These are phyloP conservation scores for Talaromyces sp. DNA, from an alignment of 2,329 filamentous ascomycete species.

Conservation along the genomic window DNA sequence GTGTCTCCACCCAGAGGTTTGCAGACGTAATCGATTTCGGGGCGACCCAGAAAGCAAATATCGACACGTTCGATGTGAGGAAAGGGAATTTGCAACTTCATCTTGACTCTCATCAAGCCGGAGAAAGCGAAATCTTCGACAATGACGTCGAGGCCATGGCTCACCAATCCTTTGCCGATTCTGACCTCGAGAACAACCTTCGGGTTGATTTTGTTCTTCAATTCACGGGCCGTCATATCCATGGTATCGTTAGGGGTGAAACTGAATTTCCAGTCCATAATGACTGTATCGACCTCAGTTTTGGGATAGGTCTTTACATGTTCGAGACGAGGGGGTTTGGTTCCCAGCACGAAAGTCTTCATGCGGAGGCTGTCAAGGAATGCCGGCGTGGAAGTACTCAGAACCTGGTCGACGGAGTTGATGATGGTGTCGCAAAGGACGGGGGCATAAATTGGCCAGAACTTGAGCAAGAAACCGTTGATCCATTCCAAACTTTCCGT, in stretches of 20 bases:
- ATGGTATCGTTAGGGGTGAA: conserved; percentile 93
- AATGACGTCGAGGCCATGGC: conserved; percentile 94
- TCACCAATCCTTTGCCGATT: conserved; percentile 92
- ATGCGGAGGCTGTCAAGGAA: conserved; percentile 93
- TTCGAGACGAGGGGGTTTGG: conserved; percentile 92
- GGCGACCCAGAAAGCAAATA: conserved; percentile 87
- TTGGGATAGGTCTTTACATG: conserved; percentile 98
- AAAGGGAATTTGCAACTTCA: conserved; percentile 94
- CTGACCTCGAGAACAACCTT: conserved; percentile 94
- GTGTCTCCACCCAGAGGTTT: conserved; percentile 94
- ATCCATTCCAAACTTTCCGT: conserved; percentile 96
- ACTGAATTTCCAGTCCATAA: conserved; percentile 99
- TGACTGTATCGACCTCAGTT: conserved; percentile 86
- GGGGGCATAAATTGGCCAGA: conserved; percentile 98
- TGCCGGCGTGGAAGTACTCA: conserved; percentile 84
- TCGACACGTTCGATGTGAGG: conserved; percentile 93
- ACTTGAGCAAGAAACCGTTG: conserved; percentile 96
- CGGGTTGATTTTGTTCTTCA: conserved; percentile 94
- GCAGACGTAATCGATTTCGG: conserved; percentile 92
- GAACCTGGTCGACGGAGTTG: conserved; percentile 89
- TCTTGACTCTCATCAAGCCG: conserved; percentile 92
- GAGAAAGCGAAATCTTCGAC: conserved; percentile 97
- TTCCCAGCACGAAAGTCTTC: conserved; percentile 89
- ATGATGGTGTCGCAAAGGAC: conserved; percentile 89
- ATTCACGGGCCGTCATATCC: conserved; percentile 83